These are phyloP conservation scores for Theileria parva DNA, from an alignment of 169 alveolate genomes.

Conservation along the genomic window DNA sequence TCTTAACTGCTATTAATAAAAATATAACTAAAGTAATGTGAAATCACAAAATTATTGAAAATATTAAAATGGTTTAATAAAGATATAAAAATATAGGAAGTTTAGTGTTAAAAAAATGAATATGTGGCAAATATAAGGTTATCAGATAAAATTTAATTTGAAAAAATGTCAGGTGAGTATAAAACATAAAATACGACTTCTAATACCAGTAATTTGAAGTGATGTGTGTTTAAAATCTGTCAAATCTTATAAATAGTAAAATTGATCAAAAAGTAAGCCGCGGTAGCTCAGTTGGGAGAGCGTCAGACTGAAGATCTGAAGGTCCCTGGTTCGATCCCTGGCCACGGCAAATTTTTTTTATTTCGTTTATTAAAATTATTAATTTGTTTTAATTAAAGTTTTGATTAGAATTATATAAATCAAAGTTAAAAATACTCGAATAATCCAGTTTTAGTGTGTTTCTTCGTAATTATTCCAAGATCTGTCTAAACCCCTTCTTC, in stretches of 20 bases:
- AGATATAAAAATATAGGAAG: no score
- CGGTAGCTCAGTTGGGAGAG: conserved; percentile 99
- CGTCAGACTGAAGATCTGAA: conserved; percentile 98
- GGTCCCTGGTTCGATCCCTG: conserved; percentile 99
- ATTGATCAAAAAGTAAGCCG: conserved; percentile 67
- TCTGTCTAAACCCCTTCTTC: not conserved
- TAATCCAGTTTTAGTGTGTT: not conserved
- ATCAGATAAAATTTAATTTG: no score
- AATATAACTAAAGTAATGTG: no score
- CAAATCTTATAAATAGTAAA: not conserved
- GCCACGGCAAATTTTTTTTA: conserved; percentile 89
- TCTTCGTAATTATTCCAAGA: not conserved
- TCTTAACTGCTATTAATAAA: no score
- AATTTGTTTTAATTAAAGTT: not conserved
- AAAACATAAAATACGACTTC: not conserved
- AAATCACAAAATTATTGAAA: no score
- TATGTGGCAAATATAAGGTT: no score
- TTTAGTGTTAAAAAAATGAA: no score
- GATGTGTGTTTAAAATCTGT: not conserved
- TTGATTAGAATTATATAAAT: not conserved
- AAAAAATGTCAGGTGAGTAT: not conserved
- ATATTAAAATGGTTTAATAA: no score
- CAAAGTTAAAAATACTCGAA: not conserved
- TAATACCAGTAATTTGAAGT: not conserved
- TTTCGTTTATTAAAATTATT: not conserved